Percentiles rank a stretch among this genome's conserved stretches.
These are phyloP conservation scores for Suillus variegatus DNA, from an alignment of 768 basidiomycete genomes.

Conservation along the genomic window DNA sequence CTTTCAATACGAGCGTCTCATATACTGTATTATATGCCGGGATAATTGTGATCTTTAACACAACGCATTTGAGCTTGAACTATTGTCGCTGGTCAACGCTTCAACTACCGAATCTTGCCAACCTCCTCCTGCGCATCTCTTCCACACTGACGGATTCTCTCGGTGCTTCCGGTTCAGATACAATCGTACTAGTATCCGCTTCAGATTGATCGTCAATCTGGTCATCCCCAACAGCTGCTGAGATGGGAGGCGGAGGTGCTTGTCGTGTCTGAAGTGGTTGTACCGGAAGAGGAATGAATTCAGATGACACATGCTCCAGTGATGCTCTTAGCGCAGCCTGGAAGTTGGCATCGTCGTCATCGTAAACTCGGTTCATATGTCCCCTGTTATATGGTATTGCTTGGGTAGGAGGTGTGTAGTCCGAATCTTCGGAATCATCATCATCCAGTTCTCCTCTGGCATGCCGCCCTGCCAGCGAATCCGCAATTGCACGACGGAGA, in stretches of 20 bases:
- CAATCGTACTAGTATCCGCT: conserved; percentile 34
- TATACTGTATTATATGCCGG: background rate
- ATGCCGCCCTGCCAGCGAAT: conserved; percentile 23
- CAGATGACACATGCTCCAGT: conserved; percentile 62
- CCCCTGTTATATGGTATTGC: conserved; percentile 9
- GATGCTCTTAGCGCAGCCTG: conserved; percentile 89
- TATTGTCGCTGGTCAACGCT: background rate
- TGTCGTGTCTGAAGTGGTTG: conserved; percentile 19
- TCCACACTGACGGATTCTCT: conserved; percentile 53
- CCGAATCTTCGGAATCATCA: conserved; percentile 28
- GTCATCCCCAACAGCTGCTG: conserved; percentile 12
- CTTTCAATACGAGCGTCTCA: background rate
- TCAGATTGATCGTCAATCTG: conserved; percentile 39
- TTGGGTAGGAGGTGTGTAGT: conserved; percentile 12
- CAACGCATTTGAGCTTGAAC: background rate
- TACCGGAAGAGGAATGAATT: conserved; percentile 41
- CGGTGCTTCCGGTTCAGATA: conserved; percentile 23
- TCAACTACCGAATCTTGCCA: conserved; percentile 64
- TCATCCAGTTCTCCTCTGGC: conserved; percentile 20
- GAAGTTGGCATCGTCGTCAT: conserved; percentile 85
- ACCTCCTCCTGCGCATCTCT: conserved; percentile 62
- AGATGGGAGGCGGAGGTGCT: conserved; percentile 14
- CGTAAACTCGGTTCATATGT: conserved; percentile 53
- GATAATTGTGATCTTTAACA: background rate
- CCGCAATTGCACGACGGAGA: conserved; percentile 43